A percentile compares a stretch with the other conserved stretches of the same genome.
These are phyloP conservation scores for Nicotiana knightiana DNA, from an alignment of 257 asterid genomes.

Conservation along the genomic window DNA sequence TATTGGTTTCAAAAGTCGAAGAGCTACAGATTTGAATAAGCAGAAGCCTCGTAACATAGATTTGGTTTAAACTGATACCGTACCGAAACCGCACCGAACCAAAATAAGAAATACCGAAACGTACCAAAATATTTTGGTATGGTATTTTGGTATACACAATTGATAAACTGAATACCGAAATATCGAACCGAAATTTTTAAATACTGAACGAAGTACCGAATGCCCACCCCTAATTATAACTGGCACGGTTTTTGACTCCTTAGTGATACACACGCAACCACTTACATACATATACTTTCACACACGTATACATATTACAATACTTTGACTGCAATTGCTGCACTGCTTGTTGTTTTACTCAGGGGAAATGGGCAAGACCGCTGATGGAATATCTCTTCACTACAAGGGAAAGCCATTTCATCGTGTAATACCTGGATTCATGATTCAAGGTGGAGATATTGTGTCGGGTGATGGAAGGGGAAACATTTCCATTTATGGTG, in stretches of 20 bases:
- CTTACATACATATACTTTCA: not conserved
- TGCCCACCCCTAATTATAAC: not conserved
- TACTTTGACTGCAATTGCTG: not conserved
- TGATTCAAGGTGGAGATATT: constrained; percentile 98
- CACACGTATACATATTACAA: not conserved
- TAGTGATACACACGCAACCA: not conserved
- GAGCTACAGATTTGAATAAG: too few relatives aligned
- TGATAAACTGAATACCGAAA: too few relatives aligned
- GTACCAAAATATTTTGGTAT: too few relatives aligned
- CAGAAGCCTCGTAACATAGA: too few relatives aligned
- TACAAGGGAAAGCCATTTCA: constrained; percentile 93
- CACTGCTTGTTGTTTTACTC: constrained; percentile 17
- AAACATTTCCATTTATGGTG: constrained; percentile 61
- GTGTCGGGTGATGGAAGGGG: constrained; percentile 74
- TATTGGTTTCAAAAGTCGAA: too few relatives aligned
- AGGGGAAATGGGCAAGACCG: constrained; percentile 89
- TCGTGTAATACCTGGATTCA: constrained; percentile 95
- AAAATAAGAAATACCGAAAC: too few relatives aligned
- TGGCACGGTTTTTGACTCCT: not conserved
- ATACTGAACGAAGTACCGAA: too few relatives aligned
- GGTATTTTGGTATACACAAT: too few relatives aligned
- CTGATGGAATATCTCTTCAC: constrained; percentile 64
- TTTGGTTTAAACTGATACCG: too few relatives aligned
- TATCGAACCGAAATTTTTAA: too few relatives aligned
- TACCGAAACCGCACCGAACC: too few relatives aligned